Conservation (phyloP, 2,329 filamentous ascomycete genomes). For the Cucurbitaria berberidis region DNA sequence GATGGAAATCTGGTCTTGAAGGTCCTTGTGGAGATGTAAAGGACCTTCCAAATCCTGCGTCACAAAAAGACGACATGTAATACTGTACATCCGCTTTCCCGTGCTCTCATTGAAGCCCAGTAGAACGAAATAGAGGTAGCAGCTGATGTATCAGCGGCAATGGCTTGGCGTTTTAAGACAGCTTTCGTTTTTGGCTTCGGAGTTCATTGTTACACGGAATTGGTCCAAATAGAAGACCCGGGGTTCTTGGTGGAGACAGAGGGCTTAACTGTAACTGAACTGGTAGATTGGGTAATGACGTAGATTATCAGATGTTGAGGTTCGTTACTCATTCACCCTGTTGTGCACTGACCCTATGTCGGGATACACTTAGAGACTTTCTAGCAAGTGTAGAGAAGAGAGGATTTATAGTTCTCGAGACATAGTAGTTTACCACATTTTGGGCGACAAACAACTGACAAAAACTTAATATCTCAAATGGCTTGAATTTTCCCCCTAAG, state of each 20-base stretch:
- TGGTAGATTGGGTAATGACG: neutral
- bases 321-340: neutral
- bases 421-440: too few species aligned
- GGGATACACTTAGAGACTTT: too few species aligned
- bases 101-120: slow-evolving; percentile 4
- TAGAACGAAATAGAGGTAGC: slow-evolving; percentile 16
- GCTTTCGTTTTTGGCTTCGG: slow-evolving; percentile 4
- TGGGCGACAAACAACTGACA: too few species aligned
- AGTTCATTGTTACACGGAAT: slow-evolving; percentile 2
- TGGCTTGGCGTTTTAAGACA: slow-evolving; percentile 16
- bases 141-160: neutral
- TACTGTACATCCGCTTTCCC: slow-evolving; percentile 6
- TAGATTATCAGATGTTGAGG: neutral
- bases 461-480: too few species aligned
- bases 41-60: neutral
- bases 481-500: too few species aligned
- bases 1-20: slow-evolving; percentile 61
- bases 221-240: neutral
- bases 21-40: slow-evolving; percentile 49
- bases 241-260: neutral
- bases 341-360: neutral
- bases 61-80: neutral
- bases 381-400: too few species aligned
- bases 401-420: too few species aligned
- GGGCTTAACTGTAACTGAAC: neutral